phyloP scores from a whole-genome alignment of 371 early-diverging fungal species.

The Apophysomyces trapeziformis region DNA sequence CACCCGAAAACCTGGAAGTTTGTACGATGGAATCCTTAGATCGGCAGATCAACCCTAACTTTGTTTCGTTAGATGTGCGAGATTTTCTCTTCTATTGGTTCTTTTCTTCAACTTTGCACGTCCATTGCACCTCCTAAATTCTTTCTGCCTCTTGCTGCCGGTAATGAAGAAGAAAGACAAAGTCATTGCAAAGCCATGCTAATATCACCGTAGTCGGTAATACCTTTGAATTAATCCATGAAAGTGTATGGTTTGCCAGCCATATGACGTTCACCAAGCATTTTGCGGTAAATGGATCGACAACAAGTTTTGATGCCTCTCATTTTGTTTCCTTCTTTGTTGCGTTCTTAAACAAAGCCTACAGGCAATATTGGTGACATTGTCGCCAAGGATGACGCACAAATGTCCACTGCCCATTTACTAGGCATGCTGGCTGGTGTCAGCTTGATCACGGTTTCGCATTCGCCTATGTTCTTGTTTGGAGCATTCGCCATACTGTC shows the following conservation, averaged over 20 bases:
- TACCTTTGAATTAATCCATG: slow-evolving; percentile 65
- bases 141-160: slow-evolving; percentile 66
- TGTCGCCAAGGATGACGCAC: slow-evolving; percentile 76
- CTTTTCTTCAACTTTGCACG: slow-evolving; percentile 66
- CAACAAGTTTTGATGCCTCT: slow-evolving; percentile 7
- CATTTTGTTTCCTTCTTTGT: background rate
- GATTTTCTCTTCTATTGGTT: slow-evolving; percentile 55
- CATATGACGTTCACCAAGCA: slow-evolving; percentile 79
- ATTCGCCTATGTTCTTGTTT: slow-evolving; percentile 63
- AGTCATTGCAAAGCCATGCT: background rate
- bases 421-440: slow-evolving; percentile 70
- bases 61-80: slow-evolving; percentile 49
- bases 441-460: slow-evolving; percentile 59
- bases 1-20: slow-evolving; percentile 79
- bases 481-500: slow-evolving; percentile 57
- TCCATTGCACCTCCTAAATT: slow-evolving; percentile 50
- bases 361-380: slow-evolving; percentile 72
- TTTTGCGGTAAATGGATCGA: slow-evolving; percentile 52
- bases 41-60: background rate
- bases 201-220: slow-evolving; percentile 47
- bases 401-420: slow-evolving; percentile 74
- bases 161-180: slow-evolving; percentile 18
- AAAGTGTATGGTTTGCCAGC: slow-evolving; percentile 69
- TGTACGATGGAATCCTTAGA: slow-evolving; percentile 34
- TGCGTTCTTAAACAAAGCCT: slow-evolving; percentile 30